Percentiles rank a stretch among this genome's conserved stretches.
These are phyloP conservation scores for Elsinoe australis DNA, from an alignment of 2,329 filamentous ascomycete genomes.

Conservation along the genomic window DNA sequence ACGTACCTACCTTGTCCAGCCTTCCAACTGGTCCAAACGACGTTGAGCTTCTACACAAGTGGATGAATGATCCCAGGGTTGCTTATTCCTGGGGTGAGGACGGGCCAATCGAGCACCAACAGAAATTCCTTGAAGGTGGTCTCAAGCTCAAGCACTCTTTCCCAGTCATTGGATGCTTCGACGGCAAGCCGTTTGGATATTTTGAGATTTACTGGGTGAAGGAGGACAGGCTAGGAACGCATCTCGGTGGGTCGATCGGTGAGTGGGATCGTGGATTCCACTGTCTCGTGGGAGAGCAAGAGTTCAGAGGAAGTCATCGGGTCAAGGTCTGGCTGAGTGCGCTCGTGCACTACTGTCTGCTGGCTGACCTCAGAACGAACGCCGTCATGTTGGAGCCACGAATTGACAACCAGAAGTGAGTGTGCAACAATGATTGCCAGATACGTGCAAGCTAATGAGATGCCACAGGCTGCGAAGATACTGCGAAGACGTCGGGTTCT, in stretches of 20 bases:
- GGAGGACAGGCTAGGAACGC: slow-evolving; percentile 69
- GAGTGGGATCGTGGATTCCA: slow-evolving; percentile 89
- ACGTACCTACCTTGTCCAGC: slow-evolving; percentile 28
- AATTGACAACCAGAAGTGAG: slow-evolving; percentile 82
- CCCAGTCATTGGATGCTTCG: slow-evolving; percentile 87
- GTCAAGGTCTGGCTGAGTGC: slow-evolving; percentile 77
- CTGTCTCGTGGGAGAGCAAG: slow-evolving; percentile 83
- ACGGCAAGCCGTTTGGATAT: slow-evolving; percentile 90
- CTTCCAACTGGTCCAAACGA: slow-evolving; percentile 43
- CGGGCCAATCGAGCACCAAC: slow-evolving; percentile 49
- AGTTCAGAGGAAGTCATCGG: slow-evolving; percentile 70
- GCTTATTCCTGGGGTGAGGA: slow-evolving; percentile 73
- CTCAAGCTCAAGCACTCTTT: slow-evolving; percentile 69
- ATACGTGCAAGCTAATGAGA: no score
- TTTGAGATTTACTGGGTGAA: slow-evolving; percentile 99
- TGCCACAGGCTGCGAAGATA: slow-evolving; percentile 63
- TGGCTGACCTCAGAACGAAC: slow-evolving; percentile 72
- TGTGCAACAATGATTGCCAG: no score
- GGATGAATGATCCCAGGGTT: slow-evolving; percentile 84
- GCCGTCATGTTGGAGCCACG: slow-evolving; percentile 80
- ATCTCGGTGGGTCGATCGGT: slow-evolving; percentile 56
- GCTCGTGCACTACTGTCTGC: slow-evolving; percentile 77
- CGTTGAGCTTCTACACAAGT: slow-evolving; percentile 65
- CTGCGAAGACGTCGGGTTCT: slow-evolving; percentile 67
- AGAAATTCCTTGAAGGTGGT: slow-evolving; percentile 59